These are phyloP conservation scores for Populus deltoides DNA, from an alignment of 345 rosid genomes.

Conservation along the genomic window DNA sequence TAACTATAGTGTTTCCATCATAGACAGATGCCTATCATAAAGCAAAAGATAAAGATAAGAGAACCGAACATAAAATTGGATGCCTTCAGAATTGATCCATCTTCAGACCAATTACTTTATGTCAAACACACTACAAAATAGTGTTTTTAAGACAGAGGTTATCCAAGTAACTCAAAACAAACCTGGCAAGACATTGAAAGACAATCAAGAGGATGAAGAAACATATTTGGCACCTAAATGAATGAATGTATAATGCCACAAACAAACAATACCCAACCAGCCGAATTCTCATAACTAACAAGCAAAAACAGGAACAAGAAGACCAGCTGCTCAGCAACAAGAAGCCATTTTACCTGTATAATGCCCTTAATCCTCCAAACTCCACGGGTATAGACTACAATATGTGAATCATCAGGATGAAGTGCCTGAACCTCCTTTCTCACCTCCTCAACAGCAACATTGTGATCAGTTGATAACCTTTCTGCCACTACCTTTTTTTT, in stretches of 20 bases:
- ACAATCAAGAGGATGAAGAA: background rate
- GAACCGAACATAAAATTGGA: background rate
- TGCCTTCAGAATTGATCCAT: background rate
- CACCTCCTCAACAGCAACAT: constrained; percentile 87
- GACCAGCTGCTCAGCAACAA: background rate
- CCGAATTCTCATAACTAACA: constrained; percentile 1
- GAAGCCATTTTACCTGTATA: constrained; percentile 60
- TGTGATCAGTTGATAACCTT: constrained; percentile 91
- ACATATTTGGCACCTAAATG: background rate
- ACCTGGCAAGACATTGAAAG: background rate
- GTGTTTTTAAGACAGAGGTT: background rate
- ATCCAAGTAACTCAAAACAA: background rate
- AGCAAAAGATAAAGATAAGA: background rate
- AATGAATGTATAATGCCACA: background rate
- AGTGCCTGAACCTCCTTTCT: constrained; percentile 92
- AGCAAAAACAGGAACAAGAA: background rate
- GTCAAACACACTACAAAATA: background rate
- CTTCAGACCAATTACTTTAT: background rate
- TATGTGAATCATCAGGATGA: constrained; percentile 92
- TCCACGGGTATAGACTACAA: constrained; percentile 73
- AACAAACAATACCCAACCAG: background rate
- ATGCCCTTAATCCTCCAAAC: constrained; percentile 99
- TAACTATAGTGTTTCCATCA: constrained; percentile 4
- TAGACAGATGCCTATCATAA: constrained; percentile 3
- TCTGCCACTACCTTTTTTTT: constrained; percentile 58